Evolutionary conservation across 192 early-diverging fungal genomes (phyloP), one percentile per base, ranked within the genome.

Genomic region (Umbelopsis isabellina): DNA sequence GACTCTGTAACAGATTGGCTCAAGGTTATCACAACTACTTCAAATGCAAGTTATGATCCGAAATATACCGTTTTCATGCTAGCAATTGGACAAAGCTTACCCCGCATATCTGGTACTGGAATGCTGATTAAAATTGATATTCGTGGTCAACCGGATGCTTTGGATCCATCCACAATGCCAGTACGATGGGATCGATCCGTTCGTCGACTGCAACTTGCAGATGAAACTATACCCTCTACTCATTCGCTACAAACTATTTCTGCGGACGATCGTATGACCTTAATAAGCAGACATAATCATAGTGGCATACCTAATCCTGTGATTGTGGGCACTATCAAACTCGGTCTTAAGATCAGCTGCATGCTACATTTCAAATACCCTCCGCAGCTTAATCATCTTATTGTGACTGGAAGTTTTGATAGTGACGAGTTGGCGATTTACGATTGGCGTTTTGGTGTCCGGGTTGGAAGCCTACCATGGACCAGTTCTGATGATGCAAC

Each of bases 331-430:
- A 71, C 49, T 13, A 53, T 70, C 30, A 65, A 65, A 18, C 22
- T 78, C 12, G 76, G 76, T n/a, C 47, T 35, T 22, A n/a, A 55
- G 33, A 47, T 78, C 49, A 74, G 72, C 46, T 78, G 76, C 50
- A 78, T 78, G 72, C 61, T 74, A 48, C 76, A 78, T 61, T 70
- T 78, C 53, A 45, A 69, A 66, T 67, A 58, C 46, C 76, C 71
- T 16, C 53, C 68, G 8, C 68, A 70, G 18, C 33, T 78, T 11
- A 78, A 78, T 23, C 76, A 78, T 44, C 51, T 78, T 37, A 73
- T 78, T 18, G 68, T 66, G 5, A 70, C 58, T 45, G 76, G 76
- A 41, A 67, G 49, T 27, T 78, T 58, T 25, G 27, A 69, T 27
- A 52, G 50, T 44, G 55, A 66, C n/a, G 72, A 78, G n/a, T 35